A percentile compares a stretch with the other conserved stretches of the same genome.
These are phyloP conservation scores for Myxozyma vanderwaltii DNA, from an alignment of 805 yeast species.

Conservation along the genomic window DNA sequence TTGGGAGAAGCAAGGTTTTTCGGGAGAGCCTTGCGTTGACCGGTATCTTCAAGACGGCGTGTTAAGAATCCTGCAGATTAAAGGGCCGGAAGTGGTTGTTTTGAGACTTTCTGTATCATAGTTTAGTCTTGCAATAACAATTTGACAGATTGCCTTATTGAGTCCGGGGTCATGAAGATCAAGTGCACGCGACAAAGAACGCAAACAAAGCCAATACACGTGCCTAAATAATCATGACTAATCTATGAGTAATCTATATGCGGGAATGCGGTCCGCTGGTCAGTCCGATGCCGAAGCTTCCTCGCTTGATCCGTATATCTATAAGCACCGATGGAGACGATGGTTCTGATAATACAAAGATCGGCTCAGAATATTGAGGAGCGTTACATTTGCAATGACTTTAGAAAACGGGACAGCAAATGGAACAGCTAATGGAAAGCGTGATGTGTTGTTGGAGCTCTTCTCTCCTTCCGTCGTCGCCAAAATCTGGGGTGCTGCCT, in stretches of 20 bases:
- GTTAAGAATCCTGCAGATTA: not conserved
- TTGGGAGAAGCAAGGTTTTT: not conserved
- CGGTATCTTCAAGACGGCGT: conserved; percentile 1
- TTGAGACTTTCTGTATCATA: not conserved
- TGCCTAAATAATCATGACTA: no score
- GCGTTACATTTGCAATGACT: not conserved
- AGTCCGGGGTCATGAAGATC: not conserved
- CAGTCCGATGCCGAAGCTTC: not conserved
- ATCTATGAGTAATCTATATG: not conserved
- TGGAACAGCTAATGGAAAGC: not conserved
- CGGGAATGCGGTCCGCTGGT: not conserved
- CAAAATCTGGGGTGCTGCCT: conserved; percentile 30
- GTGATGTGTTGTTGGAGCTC: conserved; percentile 7
- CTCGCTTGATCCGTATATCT: not conserved
- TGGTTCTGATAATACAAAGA: not conserved
- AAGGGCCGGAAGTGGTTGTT: not conserved
- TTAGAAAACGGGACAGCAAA: not conserved
- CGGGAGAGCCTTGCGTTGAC: conserved; percentile 9
- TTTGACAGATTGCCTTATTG: not conserved
- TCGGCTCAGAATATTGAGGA: not conserved
- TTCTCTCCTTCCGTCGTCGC: conserved; percentile 19
- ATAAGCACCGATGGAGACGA: not conserved
- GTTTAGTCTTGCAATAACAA: not conserved
- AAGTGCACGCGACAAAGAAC: not conserved
- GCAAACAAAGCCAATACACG: no score